Base-by-base conservation (phyloP, 176 grass and related monocot species). In the Ampelocalamus luodianensis region DNA sequence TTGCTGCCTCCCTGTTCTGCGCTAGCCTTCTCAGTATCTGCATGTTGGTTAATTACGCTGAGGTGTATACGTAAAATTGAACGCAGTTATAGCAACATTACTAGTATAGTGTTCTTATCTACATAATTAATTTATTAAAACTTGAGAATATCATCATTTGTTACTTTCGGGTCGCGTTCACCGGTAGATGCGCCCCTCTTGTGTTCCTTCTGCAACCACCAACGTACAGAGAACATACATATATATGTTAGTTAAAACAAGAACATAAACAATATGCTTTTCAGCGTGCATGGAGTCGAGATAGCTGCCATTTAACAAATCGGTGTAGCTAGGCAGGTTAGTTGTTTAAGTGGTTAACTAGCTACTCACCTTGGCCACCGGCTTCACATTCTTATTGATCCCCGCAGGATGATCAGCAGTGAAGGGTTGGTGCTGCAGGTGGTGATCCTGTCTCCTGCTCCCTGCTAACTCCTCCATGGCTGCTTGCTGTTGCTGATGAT, bases 1-100 rank as follows among this genome's bases (percentile, higher is more conserved):
- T 96, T 40, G 96, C 96, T 48, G 96, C 96, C 84, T 99, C 93
- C 69, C 96, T 96, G 85, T 99, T 99, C 86, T 99, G 96, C 50
- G 96, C 96, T 55, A 99, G 86, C 88, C 96, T 99, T 59, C 96
- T 99, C 58, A 99, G 85, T 24, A 86, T 94, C 96, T 99, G 81
- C 66, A 71, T 34, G 59, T 72, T 50, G 14, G 73, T 39, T 18
- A 39, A 83, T 79, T 55, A 26, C 58, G 29, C 37, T 15, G 10
- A 60, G 27, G 66, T 82, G 63, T 18, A 13, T 34, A 7, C 48
- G 20, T 3, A 72, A 82, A 22, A 83, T 42, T n/a, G 26, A 82
- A 65, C 44, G 20, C 27, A 42, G 9, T 75, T 5, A 65, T 1
- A 16, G 1, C 29, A 29, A 72, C 2, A 62, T 18, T 12, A 49